phyloP scores from a whole-genome alignment of 2,329 filamentous ascomycete genomes.

The Byssochlamys sp. region DNA sequence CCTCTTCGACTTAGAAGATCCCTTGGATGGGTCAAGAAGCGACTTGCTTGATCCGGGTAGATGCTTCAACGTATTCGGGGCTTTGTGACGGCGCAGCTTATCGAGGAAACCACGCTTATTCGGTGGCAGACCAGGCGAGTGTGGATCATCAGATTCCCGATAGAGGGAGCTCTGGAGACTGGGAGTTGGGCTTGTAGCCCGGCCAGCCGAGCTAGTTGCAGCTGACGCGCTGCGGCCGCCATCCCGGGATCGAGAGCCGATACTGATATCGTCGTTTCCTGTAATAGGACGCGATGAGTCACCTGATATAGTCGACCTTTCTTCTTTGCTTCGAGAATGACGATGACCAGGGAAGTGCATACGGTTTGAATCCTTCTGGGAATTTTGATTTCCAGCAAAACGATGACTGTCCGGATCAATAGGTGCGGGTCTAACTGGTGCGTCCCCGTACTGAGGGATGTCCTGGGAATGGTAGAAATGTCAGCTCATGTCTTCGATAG shows the following conservation, averaged over 20 bases:
- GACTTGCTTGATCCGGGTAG: constrained; percentile 20
- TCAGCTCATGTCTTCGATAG: background rate
- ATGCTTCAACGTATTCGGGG: constrained; percentile 26
- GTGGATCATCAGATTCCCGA: constrained; percentile 24
- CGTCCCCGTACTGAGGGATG: constrained; percentile 66
- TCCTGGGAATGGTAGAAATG: constrained; percentile 41
- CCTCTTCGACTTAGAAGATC: constrained; percentile 18
- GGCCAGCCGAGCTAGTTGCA: constrained; percentile 41
- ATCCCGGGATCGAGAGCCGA: constrained; percentile 47
- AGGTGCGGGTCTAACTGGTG: constrained; percentile 61
- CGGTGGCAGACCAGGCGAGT: constrained; percentile 28
- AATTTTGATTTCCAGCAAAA: constrained; percentile 43
- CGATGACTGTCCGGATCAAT: constrained; percentile 61
- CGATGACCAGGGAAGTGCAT: constrained; percentile 33
- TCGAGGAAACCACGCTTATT: constrained; percentile 44
- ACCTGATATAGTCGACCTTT: constrained; percentile 30
- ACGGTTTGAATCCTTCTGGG: constrained; percentile 42
- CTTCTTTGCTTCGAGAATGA: constrained; percentile 44
- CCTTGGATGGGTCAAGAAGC: constrained; percentile 18
- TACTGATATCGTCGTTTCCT: constrained; percentile 64
- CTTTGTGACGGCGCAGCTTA: constrained; percentile 42
- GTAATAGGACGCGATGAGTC: constrained; percentile 60
- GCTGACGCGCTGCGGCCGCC: constrained; percentile 31
- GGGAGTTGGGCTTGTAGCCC: constrained; percentile 73
- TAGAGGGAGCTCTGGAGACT: constrained; percentile 57